Evolutionary conservation across 805 yeast species (phyloP).

Genomic region (Cyberlindnera subsufficiens): DNA sequence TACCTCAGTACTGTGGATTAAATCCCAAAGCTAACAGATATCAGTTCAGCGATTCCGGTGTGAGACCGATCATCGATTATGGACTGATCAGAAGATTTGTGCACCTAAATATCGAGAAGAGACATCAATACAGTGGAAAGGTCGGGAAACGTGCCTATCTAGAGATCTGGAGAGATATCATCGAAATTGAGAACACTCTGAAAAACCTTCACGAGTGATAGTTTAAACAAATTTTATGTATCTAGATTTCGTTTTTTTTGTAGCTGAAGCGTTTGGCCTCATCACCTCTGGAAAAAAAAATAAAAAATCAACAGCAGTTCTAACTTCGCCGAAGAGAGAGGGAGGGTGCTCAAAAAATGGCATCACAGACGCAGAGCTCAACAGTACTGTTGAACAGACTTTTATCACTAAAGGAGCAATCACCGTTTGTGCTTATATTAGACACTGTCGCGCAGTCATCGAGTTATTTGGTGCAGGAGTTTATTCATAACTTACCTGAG

Average conservation of each 20-base stretch:
- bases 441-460: slow-evolving; percentile 75
- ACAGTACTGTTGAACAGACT: slow-evolving; percentile 63
- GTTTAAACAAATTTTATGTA: not conserved
- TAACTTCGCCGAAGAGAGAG: not conserved
- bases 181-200: slow-evolving; percentile 44
- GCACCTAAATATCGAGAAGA: slow-evolving; percentile 50
- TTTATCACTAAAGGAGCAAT: slow-evolving; percentile 60
- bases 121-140: slow-evolving; percentile 47
- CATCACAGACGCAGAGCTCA: slow-evolving; percentile 32
- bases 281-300: no score
- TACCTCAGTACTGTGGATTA: slow-evolving; percentile 66
- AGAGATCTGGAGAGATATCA: slow-evolving; percentile 65
- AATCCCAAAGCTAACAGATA: slow-evolving; percentile 55
- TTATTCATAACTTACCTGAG: slow-evolving; percentile 35
- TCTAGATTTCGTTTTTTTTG: not conserved
- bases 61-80: slow-evolving; percentile 62
- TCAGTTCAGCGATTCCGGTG: slow-evolving; percentile 30
- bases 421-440: slow-evolving; percentile 64
- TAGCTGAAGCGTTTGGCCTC: not conserved
- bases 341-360: slow-evolving; percentile 17
- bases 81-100: slow-evolving; percentile 50
- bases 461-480: slow-evolving; percentile 47
- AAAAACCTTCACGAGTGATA: slow-evolving; percentile 9
- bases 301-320: no score
- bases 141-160: slow-evolving; percentile 51